Evolutionary conservation across 768 basidiomycete genomes (phyloP), one percentile per base, ranked within the genome.

Genomic region (Leucogyrophana mollusca): DNA sequence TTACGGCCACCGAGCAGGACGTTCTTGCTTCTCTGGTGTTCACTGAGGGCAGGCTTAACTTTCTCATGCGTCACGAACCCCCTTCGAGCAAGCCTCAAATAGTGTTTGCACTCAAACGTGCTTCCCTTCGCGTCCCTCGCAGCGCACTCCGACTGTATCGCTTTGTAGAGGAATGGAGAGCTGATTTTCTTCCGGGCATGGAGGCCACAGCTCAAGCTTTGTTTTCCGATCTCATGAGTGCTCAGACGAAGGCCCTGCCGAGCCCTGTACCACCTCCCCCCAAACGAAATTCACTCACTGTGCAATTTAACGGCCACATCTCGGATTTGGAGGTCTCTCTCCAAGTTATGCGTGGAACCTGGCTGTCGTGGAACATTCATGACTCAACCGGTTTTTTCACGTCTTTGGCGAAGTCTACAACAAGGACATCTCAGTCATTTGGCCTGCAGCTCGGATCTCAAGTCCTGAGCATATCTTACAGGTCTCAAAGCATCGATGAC

Each of bases 331-430:
- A 77, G 20, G 70, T 90, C 8, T 78, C 80, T 3, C 74, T 93
- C 5, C 90, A 91, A 56, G 82, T 92, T 33, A 90, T 92, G 85
- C 87, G 84, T 50, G 89, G 88, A 16, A 92, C 89, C 1, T 93
- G 90, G 90, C 64, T 92, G 24, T 83, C 86, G 7, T 90, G 84
- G 87, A 78, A 83, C 46, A 65, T 82, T 17, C 69, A 76, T 45
- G 68, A 81, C 41, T 73, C 70, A 0, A 63, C 79, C 7, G 64
- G 62, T 2, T 82, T 81, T 55, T 33, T 76, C 22, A 71, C 75
- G 34, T 75, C 72, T 20, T 62, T 71, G 1, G 61, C 61, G 13
- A 45, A 58, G 22, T 58, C 59, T 14, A 51, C 57, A 24, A 64
- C 68, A 8, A 69, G 65, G 34, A 50, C 60, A 37, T 59, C 57